Evolutionary conservation across 129 eudicot genomes (phyloP).

Genomic region (Lactuca sativa): DNA sequence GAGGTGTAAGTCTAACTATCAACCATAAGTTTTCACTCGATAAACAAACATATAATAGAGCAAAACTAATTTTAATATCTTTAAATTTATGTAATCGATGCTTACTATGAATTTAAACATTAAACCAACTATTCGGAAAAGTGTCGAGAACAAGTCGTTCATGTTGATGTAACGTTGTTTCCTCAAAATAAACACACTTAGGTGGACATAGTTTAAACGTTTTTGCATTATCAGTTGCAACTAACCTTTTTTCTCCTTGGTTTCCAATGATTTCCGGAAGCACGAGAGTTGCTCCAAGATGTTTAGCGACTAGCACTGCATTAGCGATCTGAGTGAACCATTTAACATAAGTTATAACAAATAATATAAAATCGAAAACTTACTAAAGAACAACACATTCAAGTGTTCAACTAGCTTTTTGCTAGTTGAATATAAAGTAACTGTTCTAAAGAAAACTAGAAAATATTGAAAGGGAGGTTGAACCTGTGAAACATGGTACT

Average conservation of each 20-base stretch:
- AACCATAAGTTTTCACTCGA: not conserved
- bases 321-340: constrained; percentile 56
- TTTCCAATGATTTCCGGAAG: constrained; percentile 64
- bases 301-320: constrained; percentile 61
- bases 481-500: constrained; percentile 78
- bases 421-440: too few species aligned
- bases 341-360: constrained; percentile 7
- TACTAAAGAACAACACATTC: not conserved
- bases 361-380: not conserved
- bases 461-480: not conserved
- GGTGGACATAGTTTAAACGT: too few species aligned
- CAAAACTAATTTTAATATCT: not conserved
- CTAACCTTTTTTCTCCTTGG: constrained; percentile 61
- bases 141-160: too few species aligned
- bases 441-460: not conserved
- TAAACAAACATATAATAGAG: not conserved
- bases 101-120: too few species aligned
- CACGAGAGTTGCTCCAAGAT: constrained; percentile 75
- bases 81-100: too few species aligned
- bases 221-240: not conserved
- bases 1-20: constrained; percentile 7
- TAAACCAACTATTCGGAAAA: too few species aligned
- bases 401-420: too few species aligned
- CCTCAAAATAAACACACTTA: too few species aligned
- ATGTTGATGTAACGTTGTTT: too few species aligned